Conservation (phyloP, 2,329 filamentous ascomycete genomes). For the Diaporthe sp. region DNA sequence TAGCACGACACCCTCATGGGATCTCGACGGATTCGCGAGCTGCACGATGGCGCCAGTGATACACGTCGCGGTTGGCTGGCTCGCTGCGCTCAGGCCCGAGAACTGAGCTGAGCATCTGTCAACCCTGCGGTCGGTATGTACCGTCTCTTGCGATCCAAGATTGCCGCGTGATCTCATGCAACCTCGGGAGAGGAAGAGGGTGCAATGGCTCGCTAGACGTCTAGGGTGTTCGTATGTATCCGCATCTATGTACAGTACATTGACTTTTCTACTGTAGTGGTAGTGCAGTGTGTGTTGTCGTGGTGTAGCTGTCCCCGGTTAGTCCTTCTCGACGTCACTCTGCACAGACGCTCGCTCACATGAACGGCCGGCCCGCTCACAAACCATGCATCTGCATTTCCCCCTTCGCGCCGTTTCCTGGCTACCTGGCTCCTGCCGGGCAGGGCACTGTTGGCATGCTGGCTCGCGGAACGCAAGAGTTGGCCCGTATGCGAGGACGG, state of each 20-base stretch:
- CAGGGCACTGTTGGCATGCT: not conserved
- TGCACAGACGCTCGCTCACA: slow-evolving; percentile 22
- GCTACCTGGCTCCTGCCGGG: not conserved
- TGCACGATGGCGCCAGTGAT: slow-evolving; percentile 22
- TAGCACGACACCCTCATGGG: slow-evolving; percentile 18
- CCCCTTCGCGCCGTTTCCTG: slow-evolving; percentile 15
- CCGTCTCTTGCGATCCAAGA: not conserved
- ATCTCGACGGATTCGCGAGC: slow-evolving; percentile 21
- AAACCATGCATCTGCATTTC: not conserved
- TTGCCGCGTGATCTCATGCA: slow-evolving; percentile 1
- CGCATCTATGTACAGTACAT: not conserved
- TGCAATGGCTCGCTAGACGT: not conserved
- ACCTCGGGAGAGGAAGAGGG: not conserved
- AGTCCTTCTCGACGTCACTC: not conserved
- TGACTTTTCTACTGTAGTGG: not conserved
- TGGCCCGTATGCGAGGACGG: not conserved
- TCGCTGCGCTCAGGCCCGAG: slow-evolving; percentile 9
- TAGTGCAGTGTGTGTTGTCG: not conserved
- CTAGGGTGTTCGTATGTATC: not conserved
- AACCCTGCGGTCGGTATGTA: slow-evolving; percentile 10
- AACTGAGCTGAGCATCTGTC: slow-evolving; percentile 24
- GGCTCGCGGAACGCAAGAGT: not conserved
- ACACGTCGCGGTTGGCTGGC: slow-evolving; percentile 24
- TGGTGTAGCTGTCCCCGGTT: not conserved
- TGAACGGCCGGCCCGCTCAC: slow-evolving; percentile 18